Evolutionary conservation across 2,329 filamentous ascomycete genomes (phyloP).

Genomic region (Colletotrichum aenigma): DNA sequence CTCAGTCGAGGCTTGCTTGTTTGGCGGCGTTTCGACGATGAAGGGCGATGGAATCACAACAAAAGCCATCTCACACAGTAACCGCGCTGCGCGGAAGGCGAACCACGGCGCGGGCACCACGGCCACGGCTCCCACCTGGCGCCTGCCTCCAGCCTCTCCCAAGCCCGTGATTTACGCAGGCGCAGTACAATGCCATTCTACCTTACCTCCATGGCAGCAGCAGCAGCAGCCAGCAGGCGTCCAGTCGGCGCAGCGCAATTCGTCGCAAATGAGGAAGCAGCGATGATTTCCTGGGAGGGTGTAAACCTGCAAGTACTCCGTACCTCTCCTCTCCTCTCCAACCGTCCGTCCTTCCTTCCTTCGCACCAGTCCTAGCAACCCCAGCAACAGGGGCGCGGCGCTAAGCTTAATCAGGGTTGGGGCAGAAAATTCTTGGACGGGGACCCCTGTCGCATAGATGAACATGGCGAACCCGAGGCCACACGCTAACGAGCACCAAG

Average conservation of each 20-base stretch:
- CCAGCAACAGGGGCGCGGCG: slow-evolving; percentile 1
- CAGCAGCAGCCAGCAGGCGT: neutral
- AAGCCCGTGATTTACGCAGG: neutral
- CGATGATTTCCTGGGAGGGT: neutral
- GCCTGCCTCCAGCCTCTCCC: neutral
- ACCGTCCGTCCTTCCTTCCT: neutral
- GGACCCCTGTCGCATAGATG: slow-evolving; percentile 8
- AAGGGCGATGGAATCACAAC: slow-evolving; percentile 5
- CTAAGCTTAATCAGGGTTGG: neutral
- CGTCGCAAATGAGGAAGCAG: slow-evolving; percentile 8
- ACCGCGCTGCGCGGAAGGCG: neutral
- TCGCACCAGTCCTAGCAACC: neutral
- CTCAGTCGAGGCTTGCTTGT: neutral
- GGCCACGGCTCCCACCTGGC: slow-evolving; percentile 7
- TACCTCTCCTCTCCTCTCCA: neutral
- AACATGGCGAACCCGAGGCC: slow-evolving; percentile 8
- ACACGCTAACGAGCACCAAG: slow-evolving; percentile 9
- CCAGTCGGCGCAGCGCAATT: neutral
- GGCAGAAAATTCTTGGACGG: neutral
- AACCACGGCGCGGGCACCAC: slow-evolving; percentile 7
- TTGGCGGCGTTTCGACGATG: neutral
- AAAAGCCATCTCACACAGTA: neutral
- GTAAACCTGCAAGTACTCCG: neutral
- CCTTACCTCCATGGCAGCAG: neutral
- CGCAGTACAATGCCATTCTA: neutral